Evolutionary conservation across 2,329 filamentous ascomycete genomes (phyloP), one percentile per base, ranked within the genome.

Genomic region (Diaporthe ampelina): DNA sequence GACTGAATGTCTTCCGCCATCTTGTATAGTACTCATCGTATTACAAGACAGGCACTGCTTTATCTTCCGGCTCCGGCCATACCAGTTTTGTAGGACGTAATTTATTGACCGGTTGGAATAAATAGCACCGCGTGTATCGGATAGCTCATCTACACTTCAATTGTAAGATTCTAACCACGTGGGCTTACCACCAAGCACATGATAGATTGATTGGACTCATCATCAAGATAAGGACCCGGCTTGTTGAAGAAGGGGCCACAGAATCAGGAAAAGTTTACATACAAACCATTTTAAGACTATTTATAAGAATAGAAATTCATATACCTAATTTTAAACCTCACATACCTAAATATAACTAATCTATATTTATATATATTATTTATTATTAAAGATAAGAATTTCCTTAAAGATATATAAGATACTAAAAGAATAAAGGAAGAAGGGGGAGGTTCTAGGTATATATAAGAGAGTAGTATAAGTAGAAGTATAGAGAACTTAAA

Each of bases 51-150:
- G 52, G 43, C 15, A 67, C n/a, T 37, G 58, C 45, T 63, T 57
- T 69, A 8, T 68, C 59, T 21, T 68, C 24, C 2, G 68, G 68
- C 0, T 21, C 54, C 1, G 40, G 45, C 54, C 54, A 70, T 9
- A 73, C 29, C 17, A 69, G 40, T 19, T 58, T 32, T 17, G 26
- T 45, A 78, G 73, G 58, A 83, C 77, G 61, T 80, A 78, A 63
- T 79, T 78, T 72, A 78, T 76, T 2, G 83, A 80, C 4, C 84
- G 78, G 2, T 83, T 83, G n/a, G 83, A 83, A 75, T 85, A 86
- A 43, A 82, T 80, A 50, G 70, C 76, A 0, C 82, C 80, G 57
- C 81, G 81, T 73, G 82, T 82, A 35, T 84, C 84, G 26, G 84
- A 79, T 15, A 86, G 77, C 43, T 84, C 83, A 57, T 80, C 59